Evolutionary conservation across 352 stramenopile species (phyloP), one percentile per base, ranked within the genome.

Genomic region (Aphanomyces euteiches): DNA sequence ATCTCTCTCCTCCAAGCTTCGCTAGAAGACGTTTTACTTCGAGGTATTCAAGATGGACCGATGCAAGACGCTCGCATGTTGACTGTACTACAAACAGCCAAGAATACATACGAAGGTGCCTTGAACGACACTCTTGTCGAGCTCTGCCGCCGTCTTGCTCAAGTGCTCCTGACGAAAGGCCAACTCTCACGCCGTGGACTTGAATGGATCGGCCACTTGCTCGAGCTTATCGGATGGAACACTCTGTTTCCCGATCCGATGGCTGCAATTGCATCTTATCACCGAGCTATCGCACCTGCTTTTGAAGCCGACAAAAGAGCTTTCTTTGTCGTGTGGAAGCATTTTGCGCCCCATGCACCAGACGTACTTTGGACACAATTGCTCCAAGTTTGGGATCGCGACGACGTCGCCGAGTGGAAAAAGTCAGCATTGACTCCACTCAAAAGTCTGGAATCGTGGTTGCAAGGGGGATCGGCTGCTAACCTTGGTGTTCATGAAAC

Each of bases 401-500:
- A 80, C 1, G 5, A 47, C 50, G 92, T 91, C 65, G 81, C 85
- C 0, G 75, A 72, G 4, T 94, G 90, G 56, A 81, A 92, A 50
- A 90, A 88, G 56, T 56, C 79, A 12, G 74, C 85, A 40, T 77
- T 78, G 45, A 72, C 79, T 4, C 82, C 78, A 6, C 65, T 92
- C 3, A 69, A 66, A 17, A 73, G 70, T 8, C 53, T 82, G 6
- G 75, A 90, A 40, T 81, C 77, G 38, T 81, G 77, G 19, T 57
- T 71, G 0, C 65, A 73, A 7, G 28, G 28, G 28, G 28, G 28
- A 2, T 78, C 90, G 17, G 13, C 21, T 19, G 7, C 50, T 12
- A 3, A 17, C 1, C 36, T 58, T 17, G 7, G 8, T 7, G 7
- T 58, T 8, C 3, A 58, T 28, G 50, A 19, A 1, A 58, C 50